Conservation (phyloP, 768 basidiomycete genomes). For the Obba rivulosa region DNA sequence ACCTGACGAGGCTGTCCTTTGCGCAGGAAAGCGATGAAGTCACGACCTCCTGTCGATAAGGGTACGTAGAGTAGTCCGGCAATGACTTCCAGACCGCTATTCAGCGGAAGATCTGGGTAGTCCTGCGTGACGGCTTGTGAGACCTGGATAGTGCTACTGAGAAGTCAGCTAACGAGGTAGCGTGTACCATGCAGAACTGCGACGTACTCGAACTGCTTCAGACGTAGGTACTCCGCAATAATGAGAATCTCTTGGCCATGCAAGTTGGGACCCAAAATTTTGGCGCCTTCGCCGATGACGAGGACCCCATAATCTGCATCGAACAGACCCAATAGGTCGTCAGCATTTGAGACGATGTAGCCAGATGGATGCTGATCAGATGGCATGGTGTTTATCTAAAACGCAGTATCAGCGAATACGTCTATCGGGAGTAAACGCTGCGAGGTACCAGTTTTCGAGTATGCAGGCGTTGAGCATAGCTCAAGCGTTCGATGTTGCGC, state of each 20-base stretch:
- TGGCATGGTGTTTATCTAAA: constrained; percentile 65
- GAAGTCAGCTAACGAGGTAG: neutral
- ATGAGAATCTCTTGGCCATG: constrained; percentile 76
- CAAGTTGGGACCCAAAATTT: constrained; percentile 63
- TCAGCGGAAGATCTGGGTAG: constrained; percentile 65
- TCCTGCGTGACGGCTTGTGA: constrained; percentile 64
- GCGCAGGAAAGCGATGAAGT: constrained; percentile 80
- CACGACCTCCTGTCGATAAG: constrained; percentile 62
- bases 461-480: constrained; percentile 69
- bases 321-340: constrained; percentile 73
- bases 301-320: constrained; percentile 74
- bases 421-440: neutral
- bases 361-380: constrained; percentile 66
- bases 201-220: constrained; percentile 64
- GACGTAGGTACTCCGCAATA: constrained; percentile 72
- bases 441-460: constrained; percentile 65
- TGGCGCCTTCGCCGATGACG: constrained; percentile 66
- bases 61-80: constrained; percentile 75
- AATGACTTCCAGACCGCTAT: constrained; percentile 55
- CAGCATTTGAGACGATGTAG: constrained; percentile 75
- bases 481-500: constrained; percentile 72
- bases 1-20: constrained; percentile 68
- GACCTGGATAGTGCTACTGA: constrained; percentile 55
- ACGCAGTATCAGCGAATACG: neutral
- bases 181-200: neutral